phyloP scores from a whole-genome alignment of 2,329 filamentous ascomycete species.

The Tolypocladium ophioglossoides region DNA sequence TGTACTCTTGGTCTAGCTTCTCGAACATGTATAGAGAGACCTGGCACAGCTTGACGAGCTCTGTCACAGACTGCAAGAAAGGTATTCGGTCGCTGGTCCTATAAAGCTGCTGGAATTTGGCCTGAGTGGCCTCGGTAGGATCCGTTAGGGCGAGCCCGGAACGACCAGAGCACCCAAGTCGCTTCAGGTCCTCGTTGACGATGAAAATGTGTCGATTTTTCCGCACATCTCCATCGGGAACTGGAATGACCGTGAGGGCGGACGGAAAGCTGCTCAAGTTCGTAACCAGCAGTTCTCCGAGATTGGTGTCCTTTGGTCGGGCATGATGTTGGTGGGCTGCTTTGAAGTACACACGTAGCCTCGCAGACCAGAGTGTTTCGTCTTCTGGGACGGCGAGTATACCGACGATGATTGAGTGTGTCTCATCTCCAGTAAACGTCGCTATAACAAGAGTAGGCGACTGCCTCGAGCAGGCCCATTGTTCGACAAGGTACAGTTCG shows the following conservation, averaged over 20 bases:
- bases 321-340: conserved; percentile 80
- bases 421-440: conserved; percentile 81
- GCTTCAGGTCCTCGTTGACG: conserved; percentile 88
- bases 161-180: conserved; percentile 82
- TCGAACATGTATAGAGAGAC: conserved; percentile 80
- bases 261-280: conserved; percentile 90
- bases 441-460: conserved; percentile 88
- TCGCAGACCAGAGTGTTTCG: conserved; percentile 67
- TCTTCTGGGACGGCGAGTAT: conserved; percentile 76
- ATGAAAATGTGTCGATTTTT: conserved; percentile 77
- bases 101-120: conserved; percentile 89
- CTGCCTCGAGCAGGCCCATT: conserved; percentile 89
- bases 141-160: conserved; percentile 72
- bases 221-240: conserved; percentile 76
- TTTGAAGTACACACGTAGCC: conserved; percentile 74
- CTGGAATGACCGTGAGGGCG: conserved; percentile 78
- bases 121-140: conserved; percentile 70
- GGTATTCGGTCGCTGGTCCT: conserved; percentile 74
- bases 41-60: conserved; percentile 87
- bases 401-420: conserved; percentile 66
- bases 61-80: conserved; percentile 67
- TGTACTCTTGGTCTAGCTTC: conserved; percentile 77
- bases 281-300: conserved; percentile 86
- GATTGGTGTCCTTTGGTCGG: conserved; percentile 65
- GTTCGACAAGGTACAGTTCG: conserved; percentile 88